Base-by-base conservation (phyloP, 106 monocot species). In the Ottelia alismoides region DNA sequence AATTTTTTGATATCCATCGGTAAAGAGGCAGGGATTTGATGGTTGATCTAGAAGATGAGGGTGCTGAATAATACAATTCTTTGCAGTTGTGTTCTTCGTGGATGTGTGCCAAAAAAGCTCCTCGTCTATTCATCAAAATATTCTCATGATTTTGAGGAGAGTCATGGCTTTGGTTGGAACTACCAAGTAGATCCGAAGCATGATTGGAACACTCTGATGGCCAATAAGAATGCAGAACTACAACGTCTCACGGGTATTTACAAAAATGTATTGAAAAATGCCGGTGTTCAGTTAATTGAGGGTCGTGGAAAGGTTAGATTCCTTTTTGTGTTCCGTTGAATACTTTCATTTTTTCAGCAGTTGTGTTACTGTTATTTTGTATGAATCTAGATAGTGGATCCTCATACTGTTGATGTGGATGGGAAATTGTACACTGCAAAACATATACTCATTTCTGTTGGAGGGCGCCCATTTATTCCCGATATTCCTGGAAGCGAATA, bases 31-130 rank as follows among this genome's bases (percentile, higher is more conserved):
- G n/a, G n/a, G n/a, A n/a, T n/a, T n/a, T n/a, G n/a, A n/a, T n/a
- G n/a, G n/a, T n/a, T n/a, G n/a, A n/a, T n/a, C n/a, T n/a, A n/a
- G n/a, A n/a, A n/a, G n/a, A n/a, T n/a, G n/a, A n/a, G n/a, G n/a
- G n/a, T n/a, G n/a, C n/a, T n/a, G n/a, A n/a, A n/a, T n/a, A n/a
- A n/a, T n/a, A n/a, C n/a, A n/a, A n/a, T n/a, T n/a, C n/a, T n/a
- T n/a, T n/a, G 28, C 45, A 92, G 91, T 14, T 98, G 98, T 65
- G 98, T 98, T 12, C 76, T 98, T 47, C 98, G 98, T 27, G 98
- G 98, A 55, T 98, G 98, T 43, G 98, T 98, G 11, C 98, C 98
- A 20, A 98, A 98, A 70, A 98, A 98, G 57, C 45, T 98, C 63
- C 57, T 98, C 27, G 98, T 98, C 1, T 98, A 98, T 68, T 52